Conservation (phyloP, 2,329 filamentous ascomycete genomes). For the Nakataea oryzae region DNA sequence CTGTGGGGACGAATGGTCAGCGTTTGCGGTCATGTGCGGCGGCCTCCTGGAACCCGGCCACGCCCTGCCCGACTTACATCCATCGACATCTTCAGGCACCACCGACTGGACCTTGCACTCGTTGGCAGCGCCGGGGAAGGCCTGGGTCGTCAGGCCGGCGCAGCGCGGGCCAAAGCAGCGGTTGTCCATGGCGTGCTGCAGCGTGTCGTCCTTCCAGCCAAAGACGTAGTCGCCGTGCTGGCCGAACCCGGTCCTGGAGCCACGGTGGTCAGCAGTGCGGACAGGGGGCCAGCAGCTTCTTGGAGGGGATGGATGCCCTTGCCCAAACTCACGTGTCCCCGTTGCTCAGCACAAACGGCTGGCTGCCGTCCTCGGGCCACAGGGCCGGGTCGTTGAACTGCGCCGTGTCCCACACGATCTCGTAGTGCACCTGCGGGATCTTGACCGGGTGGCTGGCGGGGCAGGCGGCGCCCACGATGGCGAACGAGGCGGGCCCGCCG, state of each 20-base stretch:
- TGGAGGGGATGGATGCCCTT: too few relatives aligned
- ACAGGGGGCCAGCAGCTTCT: slow-evolving; percentile 6
- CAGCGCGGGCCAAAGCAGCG: slow-evolving; percentile 20
- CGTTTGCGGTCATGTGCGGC: too few relatives aligned
- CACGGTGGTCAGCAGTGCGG: too few relatives aligned
- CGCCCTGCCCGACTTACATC: slow-evolving; percentile 10
- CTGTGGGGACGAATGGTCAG: not conserved
- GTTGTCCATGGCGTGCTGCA: slow-evolving; percentile 21
- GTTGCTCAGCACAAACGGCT: slow-evolving; percentile 21
- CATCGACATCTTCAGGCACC: slow-evolving; percentile 19
- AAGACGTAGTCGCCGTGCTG: slow-evolving; percentile 27
- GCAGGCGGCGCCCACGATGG: slow-evolving; percentile 18
- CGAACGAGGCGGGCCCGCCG: slow-evolving; percentile 26
- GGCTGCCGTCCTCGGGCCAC: slow-evolving; percentile 21
- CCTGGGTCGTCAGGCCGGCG: slow-evolving; percentile 18
- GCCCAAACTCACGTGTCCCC: slow-evolving; percentile 12
- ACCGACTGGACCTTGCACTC: slow-evolving; percentile 18
- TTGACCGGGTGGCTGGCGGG: slow-evolving; percentile 10
- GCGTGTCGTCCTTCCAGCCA: slow-evolving; percentile 27
- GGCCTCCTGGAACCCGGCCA: too few relatives aligned
- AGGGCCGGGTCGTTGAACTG: slow-evolving; percentile 19
- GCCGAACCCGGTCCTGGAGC: slow-evolving; percentile 19
- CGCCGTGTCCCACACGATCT: slow-evolving; percentile 26
- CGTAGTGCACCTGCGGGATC: slow-evolving; percentile 10
- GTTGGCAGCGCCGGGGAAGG: slow-evolving; percentile 17